Conservation (phyloP, 2,329 filamentous ascomycete genomes). For the Fusarium annulatum region DNA sequence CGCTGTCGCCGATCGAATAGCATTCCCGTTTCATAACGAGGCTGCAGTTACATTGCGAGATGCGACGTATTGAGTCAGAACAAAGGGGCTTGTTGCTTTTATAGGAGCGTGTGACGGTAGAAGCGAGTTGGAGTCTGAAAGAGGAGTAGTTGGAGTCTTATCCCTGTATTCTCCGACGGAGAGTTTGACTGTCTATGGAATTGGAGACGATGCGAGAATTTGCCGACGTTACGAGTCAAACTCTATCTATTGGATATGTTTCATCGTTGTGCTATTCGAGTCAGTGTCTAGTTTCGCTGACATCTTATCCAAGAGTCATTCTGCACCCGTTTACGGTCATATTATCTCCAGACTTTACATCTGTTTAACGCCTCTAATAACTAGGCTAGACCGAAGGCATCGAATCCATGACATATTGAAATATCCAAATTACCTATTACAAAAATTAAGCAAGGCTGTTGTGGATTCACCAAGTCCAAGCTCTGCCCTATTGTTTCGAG, state of each 20-base stretch:
- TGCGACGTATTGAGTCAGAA: not conserved
- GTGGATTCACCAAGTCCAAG: not conserved
- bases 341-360: not conserved
- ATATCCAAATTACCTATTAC: not conserved
- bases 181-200: no score
- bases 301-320: rapidly evolving
- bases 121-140: not conserved
- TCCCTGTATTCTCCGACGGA: not conserved
- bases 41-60: not conserved
- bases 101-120: not conserved
- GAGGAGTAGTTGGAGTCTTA: not conserved
- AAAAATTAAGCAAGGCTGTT: not conserved
- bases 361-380: no score
- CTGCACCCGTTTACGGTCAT: not conserved
- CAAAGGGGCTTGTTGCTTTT: not conserved
- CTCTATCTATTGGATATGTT: not conserved
- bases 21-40: not conserved
- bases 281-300: not conserved
- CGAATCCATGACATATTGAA: not conserved
- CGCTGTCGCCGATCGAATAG: not conserved
- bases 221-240: not conserved
- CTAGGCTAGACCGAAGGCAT: not conserved
- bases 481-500: not conserved
- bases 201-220: not conserved
- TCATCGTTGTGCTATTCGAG: not conserved